phyloP scores from a whole-genome alignment of 306 rosid genomes.

The Carpinus fangiana region DNA sequence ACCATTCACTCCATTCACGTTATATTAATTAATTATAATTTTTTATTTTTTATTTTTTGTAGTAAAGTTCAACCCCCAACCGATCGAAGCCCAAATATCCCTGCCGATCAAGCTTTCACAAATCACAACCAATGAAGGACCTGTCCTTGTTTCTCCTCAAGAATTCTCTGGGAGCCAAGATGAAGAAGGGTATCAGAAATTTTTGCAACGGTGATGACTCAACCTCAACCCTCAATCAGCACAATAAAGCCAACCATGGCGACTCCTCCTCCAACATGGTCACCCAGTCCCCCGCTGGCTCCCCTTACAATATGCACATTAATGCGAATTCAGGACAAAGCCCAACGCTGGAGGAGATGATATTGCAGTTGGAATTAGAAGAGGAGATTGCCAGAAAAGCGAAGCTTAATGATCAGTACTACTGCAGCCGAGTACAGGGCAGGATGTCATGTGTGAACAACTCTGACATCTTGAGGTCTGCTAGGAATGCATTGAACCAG shows the following conservation, averaged over 20 bases:
- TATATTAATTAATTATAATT: slow-evolving; percentile 11
- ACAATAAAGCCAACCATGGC: slow-evolving; percentile 6
- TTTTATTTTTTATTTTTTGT: slow-evolving; percentile 28
- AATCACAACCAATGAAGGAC: slow-evolving; percentile 40
- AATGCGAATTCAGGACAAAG: slow-evolving; percentile 28
- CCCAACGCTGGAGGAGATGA: slow-evolving; percentile 68
- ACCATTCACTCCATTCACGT: slow-evolving; percentile 67
- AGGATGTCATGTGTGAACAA: slow-evolving; percentile 81
- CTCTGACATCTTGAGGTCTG: slow-evolving; percentile 76
- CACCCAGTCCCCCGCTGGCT: slow-evolving; percentile 30
- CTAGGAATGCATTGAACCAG: slow-evolving; percentile 86
- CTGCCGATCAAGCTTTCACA: slow-evolving; percentile 20
- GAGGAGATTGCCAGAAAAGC: slow-evolving; percentile 63
- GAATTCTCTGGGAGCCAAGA: slow-evolving; percentile 71
- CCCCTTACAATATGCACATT: slow-evolving; percentile 17
- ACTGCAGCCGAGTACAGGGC: slow-evolving; percentile 36
- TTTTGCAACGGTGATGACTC: slow-evolving; percentile 66
- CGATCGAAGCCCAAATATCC: no score
- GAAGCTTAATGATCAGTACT: slow-evolving; percentile 28
- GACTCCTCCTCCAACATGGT: slow-evolving; percentile 20
- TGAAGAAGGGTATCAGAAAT: slow-evolving; percentile 73
- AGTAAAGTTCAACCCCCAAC: slow-evolving; percentile 16
- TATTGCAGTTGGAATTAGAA: slow-evolving; percentile 63
- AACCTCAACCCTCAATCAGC: slow-evolving; percentile 75
- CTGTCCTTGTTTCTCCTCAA: slow-evolving; percentile 73